Evolutionary conservation across 1,284 basidiomycete genomes (phyloP), one percentile per base, ranked within the genome.

Genomic region (Ustilago shanxiensis): DNA sequence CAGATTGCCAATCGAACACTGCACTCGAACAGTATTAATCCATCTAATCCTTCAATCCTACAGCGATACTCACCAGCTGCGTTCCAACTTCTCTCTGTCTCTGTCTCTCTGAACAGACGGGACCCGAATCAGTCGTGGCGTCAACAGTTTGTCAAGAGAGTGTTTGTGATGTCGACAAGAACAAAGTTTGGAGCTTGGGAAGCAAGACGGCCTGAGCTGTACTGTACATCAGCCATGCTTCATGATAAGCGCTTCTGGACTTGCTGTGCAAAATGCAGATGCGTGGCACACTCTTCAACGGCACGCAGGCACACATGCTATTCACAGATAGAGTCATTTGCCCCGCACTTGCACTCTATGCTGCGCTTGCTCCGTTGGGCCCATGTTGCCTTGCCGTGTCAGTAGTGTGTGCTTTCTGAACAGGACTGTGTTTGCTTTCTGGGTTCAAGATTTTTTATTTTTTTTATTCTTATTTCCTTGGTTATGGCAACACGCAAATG

Each of bases 241-340:
- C 26, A 24, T 37, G 53, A 55, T 55, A 55, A 55, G 53, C 53
- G 53, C 51, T 37, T 37, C 14, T 37, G 35, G 9, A 37, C 35
- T 37, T 33, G 31, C 31, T 33, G 31, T 33, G n/a, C 31, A 6
- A 6, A 14, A 37, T 37, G 35, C 35, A 37, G 7, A 7, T 37
- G 35, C 35, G 14, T 37, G 35, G 35, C 35, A 37, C 35, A 7
- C 35, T 7, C 37, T 41, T 39, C 16, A 24, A 55, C 53, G 53
- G 53, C 53, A 55, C 37, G 53, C 53, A 55, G 35, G 53, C 35
- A 41, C 24, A 55, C 41, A n/a, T 33, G 35, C 37, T 37, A 26
- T 37, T 39, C 18, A n/a, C 31, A 33, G n/a, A 33, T 11, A 33
- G 11, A 33, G 16, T 31, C 26, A 18, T 35, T 53, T 53, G 51